These are phyloP conservation scores for Lachnellula hyalina DNA, from an alignment of 2,329 filamentous ascomycete genomes.

Conservation along the genomic window DNA sequence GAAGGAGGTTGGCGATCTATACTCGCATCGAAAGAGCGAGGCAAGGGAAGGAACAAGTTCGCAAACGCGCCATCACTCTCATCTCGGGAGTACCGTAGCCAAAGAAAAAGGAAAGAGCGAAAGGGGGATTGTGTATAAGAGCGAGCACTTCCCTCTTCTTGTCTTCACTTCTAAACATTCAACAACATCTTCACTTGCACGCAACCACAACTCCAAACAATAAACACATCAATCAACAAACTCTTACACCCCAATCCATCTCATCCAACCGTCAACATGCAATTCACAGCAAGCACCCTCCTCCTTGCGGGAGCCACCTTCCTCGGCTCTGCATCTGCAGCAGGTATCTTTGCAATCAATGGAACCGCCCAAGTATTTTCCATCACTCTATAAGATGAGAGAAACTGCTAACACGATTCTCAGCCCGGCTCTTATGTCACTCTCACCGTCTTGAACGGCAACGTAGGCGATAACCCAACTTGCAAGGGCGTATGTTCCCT, in stretches of 20 bases:
- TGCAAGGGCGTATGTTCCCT: slow-evolving; percentile 3
- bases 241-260: not conserved
- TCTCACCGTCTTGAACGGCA: slow-evolving; percentile 12
- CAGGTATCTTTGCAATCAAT: slow-evolving; percentile 12
- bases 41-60: not conserved
- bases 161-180: not conserved
- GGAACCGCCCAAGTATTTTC: not conserved
- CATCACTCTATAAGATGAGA: too few species aligned
- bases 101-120: not conserved
- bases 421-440: not conserved
- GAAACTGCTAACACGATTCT: not conserved
- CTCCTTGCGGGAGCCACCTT: slow-evolving; percentile 9
- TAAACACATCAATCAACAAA: not conserved
- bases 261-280: slow-evolving; percentile 7
- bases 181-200: not conserved
- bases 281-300: slow-evolving; percentile 9
- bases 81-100: not conserved
- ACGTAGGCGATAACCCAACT: slow-evolving; percentile 8
- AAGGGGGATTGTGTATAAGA: not conserved
- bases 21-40: not conserved
- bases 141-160: not conserved
- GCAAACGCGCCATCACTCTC: not conserved
- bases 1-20: not conserved
- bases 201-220: not conserved
- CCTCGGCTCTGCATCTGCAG: slow-evolving; percentile 1